Evolutionary conservation across 768 basidiomycete species (phyloP).

Genomic region (Botryobasidium botryosum): DNA sequence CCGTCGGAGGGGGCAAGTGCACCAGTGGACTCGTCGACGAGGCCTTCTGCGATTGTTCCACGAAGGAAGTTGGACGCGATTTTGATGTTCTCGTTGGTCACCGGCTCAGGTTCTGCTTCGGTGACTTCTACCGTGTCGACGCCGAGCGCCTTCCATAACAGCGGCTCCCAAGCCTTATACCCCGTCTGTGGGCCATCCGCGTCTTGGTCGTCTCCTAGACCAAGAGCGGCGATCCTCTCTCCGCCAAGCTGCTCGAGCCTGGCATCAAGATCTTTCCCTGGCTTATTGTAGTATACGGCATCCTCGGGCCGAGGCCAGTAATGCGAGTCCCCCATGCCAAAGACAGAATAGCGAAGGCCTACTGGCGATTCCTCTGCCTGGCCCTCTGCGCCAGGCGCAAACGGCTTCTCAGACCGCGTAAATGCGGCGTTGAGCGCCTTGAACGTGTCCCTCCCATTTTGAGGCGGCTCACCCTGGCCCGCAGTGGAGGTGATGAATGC

Average conservation of each 20-base stretch:
- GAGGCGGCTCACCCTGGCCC: conserved; percentile 94
- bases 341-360: conserved; percentile 65
- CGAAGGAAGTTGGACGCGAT: conserved; percentile 86
- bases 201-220: conserved; percentile 93
- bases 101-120: conserved; percentile 89
- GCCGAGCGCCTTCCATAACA: conserved; percentile 84
- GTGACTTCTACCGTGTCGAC: conserved; percentile 76
- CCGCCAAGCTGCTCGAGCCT: conserved; percentile 68
- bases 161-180: conserved; percentile 90
- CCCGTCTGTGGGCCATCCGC: conserved; percentile 92
- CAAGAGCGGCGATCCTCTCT: conserved; percentile 52
- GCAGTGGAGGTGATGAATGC: conserved; percentile 82
- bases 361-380: conserved; percentile 7
- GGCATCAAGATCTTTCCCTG: conserved; percentile 75
- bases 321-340: conserved; percentile 94
- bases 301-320: conserved; percentile 98
- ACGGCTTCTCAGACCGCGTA: conserved; percentile 37
- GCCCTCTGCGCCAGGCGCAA: conserved; percentile 20
- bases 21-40: conserved; percentile 71
- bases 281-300: conserved; percentile 96
- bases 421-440: conserved; percentile 61
- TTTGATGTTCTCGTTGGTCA: conserved; percentile 99
- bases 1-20: conserved; percentile 82
- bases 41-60: conserved; percentile 87
- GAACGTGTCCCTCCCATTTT: conserved; percentile 83